Evolutionary conservation across 2,329 filamentous ascomycete genomes (phyloP), one percentile per base, ranked within the genome.

Genomic region (Atkinsonella hypoxylon): DNA sequence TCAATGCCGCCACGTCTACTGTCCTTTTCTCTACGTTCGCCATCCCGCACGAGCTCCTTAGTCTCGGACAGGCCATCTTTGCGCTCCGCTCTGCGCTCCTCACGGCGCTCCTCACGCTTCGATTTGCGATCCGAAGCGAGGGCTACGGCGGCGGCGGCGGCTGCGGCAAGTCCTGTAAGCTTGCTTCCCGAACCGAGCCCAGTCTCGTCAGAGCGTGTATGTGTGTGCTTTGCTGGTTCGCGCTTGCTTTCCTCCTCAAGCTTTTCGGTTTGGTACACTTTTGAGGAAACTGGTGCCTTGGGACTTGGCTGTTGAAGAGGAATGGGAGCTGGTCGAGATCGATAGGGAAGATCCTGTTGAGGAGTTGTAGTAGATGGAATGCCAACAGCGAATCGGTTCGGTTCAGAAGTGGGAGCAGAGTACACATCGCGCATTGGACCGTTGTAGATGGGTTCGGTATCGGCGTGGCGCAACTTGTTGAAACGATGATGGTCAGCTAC

Each of bases 301-400:
- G 90, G 90, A 58, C 89, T 84, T 2, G 90, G 90, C 59, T 95
- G 88, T 63, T 93, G 85, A n/a, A 96, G 73, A 11, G 83, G 81
- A 32, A 89, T 76, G 0, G 79, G 73, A 6, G 71, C 79, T 5
- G 82, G 78, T 41, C 78, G 74, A 15, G 66, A 62, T 17, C 64
- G 67, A 20, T 68, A 64, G 2, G 71, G 62, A 8, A 70, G 60
- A 42, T 71, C 67, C 50, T 67, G 64, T 38, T 63, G 65, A 45
- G 65, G 65, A 15, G 72, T 71, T 13, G 72, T 63, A n/a, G 72
- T 61, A 38, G 79, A 78, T 20, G 68, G 71, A 32, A 73, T 71
- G 26, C 66, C 69, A 46, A 74, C 77, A 55, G 87, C 82, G 57
- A 83, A 83, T 26, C 69, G 73, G 18, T 68, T 72, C 7, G 81